Conservation (phyloP, 371 early-diverging fungal species). For the Mortierella sp. region DNA sequence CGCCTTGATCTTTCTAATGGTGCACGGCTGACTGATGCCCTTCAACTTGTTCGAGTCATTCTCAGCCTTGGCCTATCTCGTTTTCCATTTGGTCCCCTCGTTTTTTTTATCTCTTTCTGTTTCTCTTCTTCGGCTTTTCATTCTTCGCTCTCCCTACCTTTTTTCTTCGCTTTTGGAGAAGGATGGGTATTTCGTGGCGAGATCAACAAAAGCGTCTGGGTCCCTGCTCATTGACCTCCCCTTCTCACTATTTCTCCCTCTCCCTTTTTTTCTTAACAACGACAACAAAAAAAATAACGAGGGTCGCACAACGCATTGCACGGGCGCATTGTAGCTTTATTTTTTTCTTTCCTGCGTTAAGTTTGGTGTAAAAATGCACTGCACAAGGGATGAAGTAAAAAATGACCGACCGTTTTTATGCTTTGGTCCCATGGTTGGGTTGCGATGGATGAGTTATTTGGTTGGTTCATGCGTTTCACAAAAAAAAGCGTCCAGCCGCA, state of each 20-base stretch:
- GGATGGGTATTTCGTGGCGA: conserved; percentile 8
- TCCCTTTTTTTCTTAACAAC: background rate
- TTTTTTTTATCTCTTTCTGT: background rate
- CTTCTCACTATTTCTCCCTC: background rate
- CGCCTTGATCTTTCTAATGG: background rate
- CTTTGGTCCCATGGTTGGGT: conserved; percentile 10
- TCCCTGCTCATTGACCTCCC: background rate
- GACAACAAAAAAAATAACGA: background rate
- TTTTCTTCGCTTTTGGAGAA: background rate
- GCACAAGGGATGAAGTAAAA: conserved; percentile 8
- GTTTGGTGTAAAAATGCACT: background rate
- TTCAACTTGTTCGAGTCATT: background rate
- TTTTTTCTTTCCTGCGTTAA: background rate
- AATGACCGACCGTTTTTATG: background rate
- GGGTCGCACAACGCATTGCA: conserved; percentile 6
- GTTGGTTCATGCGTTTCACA: conserved; percentile 13
- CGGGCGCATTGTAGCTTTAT: conserved; percentile 12
- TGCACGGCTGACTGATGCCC: background rate
- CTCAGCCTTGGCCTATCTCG: background rate
- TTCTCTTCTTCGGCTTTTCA: background rate
- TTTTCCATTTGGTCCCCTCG: conserved; percentile 11
- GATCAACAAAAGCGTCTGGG: conserved; percentile 1
- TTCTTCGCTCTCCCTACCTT: background rate
- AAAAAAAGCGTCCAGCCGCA: background rate
- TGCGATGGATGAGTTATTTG: background rate